A percentile compares a stretch with the other conserved stretches of the same genome.
Conservation (phyloP, 2,329 filamentous ascomycete species). For the Lachnellula subtilissima region DNA sequence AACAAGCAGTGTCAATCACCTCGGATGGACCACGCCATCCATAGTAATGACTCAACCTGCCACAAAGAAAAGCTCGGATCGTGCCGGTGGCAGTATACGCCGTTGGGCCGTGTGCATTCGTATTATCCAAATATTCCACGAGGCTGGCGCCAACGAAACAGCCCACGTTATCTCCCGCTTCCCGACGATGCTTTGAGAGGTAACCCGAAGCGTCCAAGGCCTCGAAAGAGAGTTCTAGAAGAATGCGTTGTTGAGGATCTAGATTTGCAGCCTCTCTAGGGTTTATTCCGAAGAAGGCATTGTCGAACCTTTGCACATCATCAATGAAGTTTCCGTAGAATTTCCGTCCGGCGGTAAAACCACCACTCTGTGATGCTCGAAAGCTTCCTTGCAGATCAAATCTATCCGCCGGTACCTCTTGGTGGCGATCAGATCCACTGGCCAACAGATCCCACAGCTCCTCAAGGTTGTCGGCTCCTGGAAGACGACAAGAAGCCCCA, state of each 20-base stretch:
- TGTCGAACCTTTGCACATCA: conserved; percentile 11
- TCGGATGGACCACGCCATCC: conserved; percentile 54
- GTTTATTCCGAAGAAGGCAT: conserved; percentile 11
- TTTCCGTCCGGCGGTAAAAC: not conserved
- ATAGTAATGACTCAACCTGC: conserved; percentile 3
- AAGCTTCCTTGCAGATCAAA: conserved; percentile 11
- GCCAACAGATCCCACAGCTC: conserved; percentile 69
- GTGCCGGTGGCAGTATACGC: conserved; percentile 5
- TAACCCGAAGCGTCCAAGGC: conserved; percentile 5
- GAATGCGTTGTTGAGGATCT: conserved; percentile 14
- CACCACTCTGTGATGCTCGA: conserved; percentile 4
- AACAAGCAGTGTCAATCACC: conserved; percentile 56
- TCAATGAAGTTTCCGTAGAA: conserved; percentile 10
- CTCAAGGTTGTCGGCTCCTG: conserved; percentile 48
- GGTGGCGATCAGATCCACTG: conserved; percentile 47
- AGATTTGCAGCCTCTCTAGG: conserved; percentile 19
- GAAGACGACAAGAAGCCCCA: conserved; percentile 48
- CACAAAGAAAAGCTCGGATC: not conserved
- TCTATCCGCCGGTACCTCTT: conserved; percentile 16
- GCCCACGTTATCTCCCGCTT: not conserved
- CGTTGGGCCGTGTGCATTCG: not conserved
- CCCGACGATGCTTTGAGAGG: not conserved
- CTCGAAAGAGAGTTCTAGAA: conserved; percentile 8
- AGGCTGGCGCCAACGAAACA: conserved; percentile 1
- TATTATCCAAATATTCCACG: conserved; percentile 3